Percentiles rank a stretch among this genome's conserved stretches.
These are phyloP conservation scores for Microbotryum silenes-acaulis DNA, from an alignment of 1,284 basidiomycete genomes.

Conservation along the genomic window DNA sequence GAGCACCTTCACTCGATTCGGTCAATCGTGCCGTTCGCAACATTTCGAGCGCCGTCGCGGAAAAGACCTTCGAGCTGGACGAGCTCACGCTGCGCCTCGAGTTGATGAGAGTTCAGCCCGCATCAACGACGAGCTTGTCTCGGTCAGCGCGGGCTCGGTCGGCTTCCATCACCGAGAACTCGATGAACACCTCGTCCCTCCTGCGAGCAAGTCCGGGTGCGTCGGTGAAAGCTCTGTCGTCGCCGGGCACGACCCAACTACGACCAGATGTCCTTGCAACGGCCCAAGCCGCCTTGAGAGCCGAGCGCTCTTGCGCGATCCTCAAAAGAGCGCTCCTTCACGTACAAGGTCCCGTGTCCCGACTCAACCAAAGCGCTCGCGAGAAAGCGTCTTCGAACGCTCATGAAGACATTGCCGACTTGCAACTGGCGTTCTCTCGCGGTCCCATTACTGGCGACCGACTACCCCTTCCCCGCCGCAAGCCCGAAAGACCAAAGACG, in stretches of 20 bases:
- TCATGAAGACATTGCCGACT: constrained; percentile 3
- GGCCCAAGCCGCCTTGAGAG: constrained; percentile 67
- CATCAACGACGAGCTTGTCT: neutral
- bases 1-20: constrained; percentile 71
- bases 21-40: constrained; percentile 75
- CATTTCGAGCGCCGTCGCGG: constrained; percentile 54
- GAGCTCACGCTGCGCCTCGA: constrained; percentile 52
- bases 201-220: neutral
- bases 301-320: constrained; percentile 60
- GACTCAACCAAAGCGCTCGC: constrained; percentile 8
- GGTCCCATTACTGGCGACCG: constrained; percentile 26
- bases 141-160: constrained; percentile 2
- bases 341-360: constrained; percentile 4
- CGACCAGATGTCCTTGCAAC: constrained; percentile 31
- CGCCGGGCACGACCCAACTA: neutral
- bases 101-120: constrained; percentile 47
- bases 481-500: neutral
- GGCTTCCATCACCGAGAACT: constrained; percentile 7
- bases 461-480: constrained; percentile 21
- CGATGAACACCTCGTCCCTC: constrained; percentile 9
- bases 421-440: constrained; percentile 13
- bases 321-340: constrained; percentile 51
- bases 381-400: neutral
- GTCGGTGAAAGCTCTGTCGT: neutral
- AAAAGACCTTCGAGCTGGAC: constrained; percentile 56